These are phyloP conservation scores for Podila epigama DNA, from an alignment of 192 early-diverging fungal genomes.

Conservation along the genomic window DNA sequence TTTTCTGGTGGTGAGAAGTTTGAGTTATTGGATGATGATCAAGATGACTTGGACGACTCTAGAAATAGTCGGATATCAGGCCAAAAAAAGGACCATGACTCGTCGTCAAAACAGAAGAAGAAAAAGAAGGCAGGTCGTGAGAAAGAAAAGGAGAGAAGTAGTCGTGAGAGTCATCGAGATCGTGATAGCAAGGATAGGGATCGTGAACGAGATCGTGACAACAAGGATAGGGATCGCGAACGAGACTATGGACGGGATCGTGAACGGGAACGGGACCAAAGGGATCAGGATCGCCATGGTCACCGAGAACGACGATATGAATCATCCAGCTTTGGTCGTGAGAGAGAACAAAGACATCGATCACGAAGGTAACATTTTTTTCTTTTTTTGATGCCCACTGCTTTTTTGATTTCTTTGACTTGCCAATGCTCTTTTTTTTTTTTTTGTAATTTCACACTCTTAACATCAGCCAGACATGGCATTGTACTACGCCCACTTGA, in stretches of 20 bases:
- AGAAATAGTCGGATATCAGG: not conserved
- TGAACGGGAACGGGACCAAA: not conserved
- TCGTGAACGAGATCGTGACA: slow-evolving; percentile 5
- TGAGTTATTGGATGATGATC: slow-evolving; percentile 42
- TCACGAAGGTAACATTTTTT: slow-evolving; percentile 41
- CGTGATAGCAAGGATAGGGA: slow-evolving; percentile 3
- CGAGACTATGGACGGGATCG: not conserved
- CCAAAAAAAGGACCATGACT: slow-evolving; percentile 64
- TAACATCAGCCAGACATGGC: too few relatives aligned
- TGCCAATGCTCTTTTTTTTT: not conserved
- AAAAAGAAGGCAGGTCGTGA: slow-evolving; percentile 51
- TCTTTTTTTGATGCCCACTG: not conserved
- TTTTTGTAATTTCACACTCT: not conserved
- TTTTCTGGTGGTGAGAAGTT: slow-evolving; percentile 43
- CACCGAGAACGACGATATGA: too few relatives aligned
- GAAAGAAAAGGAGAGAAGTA: too few relatives aligned
- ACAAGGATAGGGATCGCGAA: not conserved
- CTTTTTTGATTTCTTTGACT: not conserved
- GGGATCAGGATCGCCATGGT: slow-evolving; percentile 2
- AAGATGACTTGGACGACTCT: slow-evolving; percentile 6
- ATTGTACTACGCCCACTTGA: too few relatives aligned
- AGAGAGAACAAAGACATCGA: slow-evolving; percentile 23
- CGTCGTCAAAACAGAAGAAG: slow-evolving; percentile 50
- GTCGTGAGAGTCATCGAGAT: slow-evolving; percentile 6
- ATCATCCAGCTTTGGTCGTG: too few relatives aligned